Base-by-base conservation (phyloP, 495 filamentous ascomycete species). In the Annulohypoxylon stygium region DNA sequence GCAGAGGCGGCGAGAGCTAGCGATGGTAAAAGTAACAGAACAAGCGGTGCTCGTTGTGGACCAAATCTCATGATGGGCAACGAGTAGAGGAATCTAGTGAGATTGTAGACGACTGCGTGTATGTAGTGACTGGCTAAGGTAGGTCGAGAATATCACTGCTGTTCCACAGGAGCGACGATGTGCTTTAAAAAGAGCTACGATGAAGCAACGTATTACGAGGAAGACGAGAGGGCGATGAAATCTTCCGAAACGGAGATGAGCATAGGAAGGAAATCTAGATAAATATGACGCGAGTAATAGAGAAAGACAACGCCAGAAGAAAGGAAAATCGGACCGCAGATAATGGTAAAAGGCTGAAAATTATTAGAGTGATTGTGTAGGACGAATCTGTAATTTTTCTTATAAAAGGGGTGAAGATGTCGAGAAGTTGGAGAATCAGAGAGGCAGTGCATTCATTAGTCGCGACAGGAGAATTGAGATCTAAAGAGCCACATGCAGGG, bases 1-100 rank as follows among this genome's bases (percentile, higher is more conserved):
- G 78, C 72, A 48, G 80, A 75, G 61, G 83, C 58, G 61, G 75
- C 76, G 50, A 81, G 78, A 25, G 80, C 78, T 69, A 84, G 78
- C 59, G 83, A 79, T n/a, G 82, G 84, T 55, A 86, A 66, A 18
- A 86, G 76, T 23, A 86, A 74, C 51, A 86, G 80, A 67, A 86
- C 70, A 0, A 86, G 73, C 26, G 83, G 81, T 43, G 78, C 75
- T 71, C 74, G 79, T 48, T 75, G 77, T 66, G 78, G 79, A 69
- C 80, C 76, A 55, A 84, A 65, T 70, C 73, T 81, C 84, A 86
- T 86, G 63, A 66, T 82, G 76, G 63, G 71, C 55, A 65, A 9
- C 10, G 26, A 26, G 18, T 57, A 26, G 37, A 45, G 23, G 20
- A 16, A n/a, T 48, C 2, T 23, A 33, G 61, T 10, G 10, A 25